Evolutionary conservation across 2,329 filamentous ascomycete genomes (phyloP).

Genomic region (Fusarium chaquense): DNA sequence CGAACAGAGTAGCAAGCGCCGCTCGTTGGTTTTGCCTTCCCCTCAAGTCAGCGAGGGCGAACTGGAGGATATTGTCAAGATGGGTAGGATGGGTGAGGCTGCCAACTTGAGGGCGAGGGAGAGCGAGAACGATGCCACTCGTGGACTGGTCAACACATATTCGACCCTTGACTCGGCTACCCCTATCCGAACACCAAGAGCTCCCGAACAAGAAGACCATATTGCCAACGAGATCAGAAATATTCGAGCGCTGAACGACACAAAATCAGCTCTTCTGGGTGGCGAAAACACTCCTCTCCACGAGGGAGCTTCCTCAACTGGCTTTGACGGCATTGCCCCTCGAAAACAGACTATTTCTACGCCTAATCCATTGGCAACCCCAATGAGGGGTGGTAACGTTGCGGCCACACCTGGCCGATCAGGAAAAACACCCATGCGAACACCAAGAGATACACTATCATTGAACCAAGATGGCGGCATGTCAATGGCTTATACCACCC

Average conservation of each 20-base stretch:
- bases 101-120: conserved; percentile 80
- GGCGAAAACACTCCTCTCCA: conserved; percentile 93
- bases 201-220: conserved; percentile 91
- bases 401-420: conserved; percentile 76
- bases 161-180: conserved; percentile 82
- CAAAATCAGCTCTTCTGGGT: conserved; percentile 90
- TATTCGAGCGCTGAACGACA: conserved; percentile 90
- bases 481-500: conserved; percentile 78
- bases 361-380: conserved; percentile 94
- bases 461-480: conserved; percentile 80
- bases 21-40: conserved; percentile 82
- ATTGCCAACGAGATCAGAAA: conserved; percentile 98
- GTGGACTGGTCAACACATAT: conserved; percentile 89
- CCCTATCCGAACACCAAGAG: conserved; percentile 91
- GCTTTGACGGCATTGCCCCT: conserved; percentile 87
- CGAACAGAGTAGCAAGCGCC: conserved; percentile 94
- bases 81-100: conserved; percentile 93
- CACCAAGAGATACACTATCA: conserved; percentile 87
- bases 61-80: conserved; percentile 97
- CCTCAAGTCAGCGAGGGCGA: conserved; percentile 95
- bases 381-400: conserved; percentile 75
- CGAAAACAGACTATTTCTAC: conserved; percentile 86
- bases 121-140: conserved; percentile 86
- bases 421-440: conserved; percentile 86
- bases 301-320: conserved; percentile 84